Base-by-base conservation (phyloP, 1,139 yeast genomes). In the Pichia sp. region DNA sequence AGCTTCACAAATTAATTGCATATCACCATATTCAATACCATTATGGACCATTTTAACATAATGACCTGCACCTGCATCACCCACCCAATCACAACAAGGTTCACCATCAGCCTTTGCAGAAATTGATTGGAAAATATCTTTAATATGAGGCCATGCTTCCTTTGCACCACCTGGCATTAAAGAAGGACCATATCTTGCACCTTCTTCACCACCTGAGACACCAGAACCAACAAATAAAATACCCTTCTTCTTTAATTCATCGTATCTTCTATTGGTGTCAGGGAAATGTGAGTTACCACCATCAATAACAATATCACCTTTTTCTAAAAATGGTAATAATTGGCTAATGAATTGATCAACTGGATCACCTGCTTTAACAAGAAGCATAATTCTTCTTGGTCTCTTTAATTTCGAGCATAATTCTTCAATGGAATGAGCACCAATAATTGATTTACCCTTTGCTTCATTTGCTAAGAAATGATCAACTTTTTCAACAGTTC, bases 261-360 rank as follows among this genome's bases (percentile, higher is more conserved):
- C 95, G 79, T 75, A 89, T 76, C 99, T 89, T 77, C 99, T 90
- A 86, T 90, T 90, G 56, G 97, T 73, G 76, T 93, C 99, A 73
- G 97, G 96, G 95, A 85, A 93, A 75, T 91, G 97, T 48, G 99
- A 93, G 88, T 93, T 93, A 80, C 99, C 99, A 77, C 99, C 99
- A 69, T 93, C 99, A 67, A 93, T 93, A 80, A 93, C 88, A 79
- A 93, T 93, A 73, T 93, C 99, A 62, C 96, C 99, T 75, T 88
- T 79, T 73, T 93, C 99, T 74, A 93, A 80, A 79, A 82, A 80
- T 66, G 97, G 97, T 62, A 87, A 74, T 70, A 93, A 79, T 76
- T 87, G 93, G 61, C 81, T 80, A 70, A 93, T 93, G 74, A 93
- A 89, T 65, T 79, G 81, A 72, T 93, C 99, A 64, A 93, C 99